Base-by-base conservation (phyloP, 305 asterid species). In the Rubia occidens region DNA sequence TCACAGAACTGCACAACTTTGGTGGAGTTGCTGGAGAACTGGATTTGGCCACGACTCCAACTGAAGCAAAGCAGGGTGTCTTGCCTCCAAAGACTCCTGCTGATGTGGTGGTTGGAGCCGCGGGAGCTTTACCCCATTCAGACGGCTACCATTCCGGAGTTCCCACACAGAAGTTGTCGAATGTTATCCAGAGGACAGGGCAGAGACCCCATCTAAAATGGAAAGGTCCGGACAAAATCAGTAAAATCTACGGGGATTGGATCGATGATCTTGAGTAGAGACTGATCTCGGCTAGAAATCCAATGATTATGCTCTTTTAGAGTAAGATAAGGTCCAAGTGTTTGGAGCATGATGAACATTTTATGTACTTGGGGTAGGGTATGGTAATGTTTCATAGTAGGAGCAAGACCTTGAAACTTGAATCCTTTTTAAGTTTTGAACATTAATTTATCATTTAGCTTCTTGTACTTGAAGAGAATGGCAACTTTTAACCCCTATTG, bases 181-280 rank as follows among this genome's bases (percentile, higher is more conserved):
- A 79, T 65, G 79, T 74, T 61, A 66, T 76, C 14, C 93, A 78
- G 78, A 88, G 77, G 81, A 77, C 87, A 0, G 95, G 95, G 45
- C 85, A 66, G 64, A 84, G 89, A 64, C 60, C 83, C 42, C 74
- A 74, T 53, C 85, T 88, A 70, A 89, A 88, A 77, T 87, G 96
- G 96, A 92, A 89, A 75, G 96, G 96, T 60, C 98, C 98, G 0
- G 88, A 92, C 73, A 92, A 88, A 75, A 89, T 92, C 53, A 92
- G 95, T 81, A 88, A 85, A 81, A 85, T 91, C 43, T 88, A 91
- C 17, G 98, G 98, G 2, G 95, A 91, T 81, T 91, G 98, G 98
- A 89, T 91, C 26, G 98, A 91, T 68, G 98, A 91, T 74, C 83
- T 91, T 44, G 83, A 86, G 73, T 75, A 40, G 68, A 35, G 13